Base-by-base conservation (phyloP, 1,284 basidiomycete genomes). In the Puccinia horiana region DNA sequence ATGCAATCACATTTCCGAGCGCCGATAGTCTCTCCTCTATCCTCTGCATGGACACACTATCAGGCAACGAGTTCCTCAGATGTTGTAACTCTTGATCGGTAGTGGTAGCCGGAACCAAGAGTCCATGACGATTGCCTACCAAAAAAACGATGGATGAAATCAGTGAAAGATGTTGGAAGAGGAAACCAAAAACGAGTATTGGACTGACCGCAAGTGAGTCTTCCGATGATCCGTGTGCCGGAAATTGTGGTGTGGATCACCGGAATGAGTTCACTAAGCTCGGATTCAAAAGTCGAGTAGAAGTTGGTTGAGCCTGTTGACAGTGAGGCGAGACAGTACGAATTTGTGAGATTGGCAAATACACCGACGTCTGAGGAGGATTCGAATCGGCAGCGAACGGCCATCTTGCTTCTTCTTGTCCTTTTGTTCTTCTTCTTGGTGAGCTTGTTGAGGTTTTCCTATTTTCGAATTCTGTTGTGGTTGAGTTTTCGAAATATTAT, bases 41-140 rank as follows among this genome's bases (percentile, higher is more conserved):
- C 32, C 97, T 91, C 88, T 99, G 97, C 86, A 99, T 93, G 32
- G 93, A 92, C 83, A 99, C 93, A 16, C 91, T 85, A 83, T 98
- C 95, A 0, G 97, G 97, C 35, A 99, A 90, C n/a, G 95, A 92
- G 87, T 99, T 99, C 75, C 96, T 92, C 82, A 99, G 90, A 87
- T 99, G 96, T 88, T 99, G 96, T 9, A 99, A 91, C 88, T 99
- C 97, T 87, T 98, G 96, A 87, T 99, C 97, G 77, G 96, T 97
- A 70, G 97, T 97, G 75, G 95, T 93, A 76, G 93, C 92, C 2
- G 96, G 96, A 20, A 99, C 95, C 83, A 99, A 93, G 52, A 99
- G 91, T 83, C 96, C 96, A 88, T 99, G 95, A 84, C 94, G 91
- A 89, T 98, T 97, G 47, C 79, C 79, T 80, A 47, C 3, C 47